Base-by-base conservation (phyloP, 2,329 filamentous ascomycete genomes). In the Ceratocystiopsis sp. region DNA sequence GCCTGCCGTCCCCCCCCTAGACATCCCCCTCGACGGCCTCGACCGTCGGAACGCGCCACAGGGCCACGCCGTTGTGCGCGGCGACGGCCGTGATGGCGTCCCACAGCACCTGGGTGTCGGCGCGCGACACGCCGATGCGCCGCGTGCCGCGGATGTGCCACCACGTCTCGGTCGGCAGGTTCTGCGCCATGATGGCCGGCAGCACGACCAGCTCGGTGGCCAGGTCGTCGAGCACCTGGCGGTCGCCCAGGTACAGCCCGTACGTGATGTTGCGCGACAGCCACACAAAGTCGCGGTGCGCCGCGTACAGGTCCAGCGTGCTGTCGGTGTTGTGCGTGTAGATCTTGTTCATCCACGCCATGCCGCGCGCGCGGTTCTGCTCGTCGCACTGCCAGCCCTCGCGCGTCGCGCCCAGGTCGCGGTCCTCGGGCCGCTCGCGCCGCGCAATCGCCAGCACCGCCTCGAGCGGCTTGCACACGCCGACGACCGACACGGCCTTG, bases 401-500 rank as follows among this genome's bases (percentile, higher is more conserved):
- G 49, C 75, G 67, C 3, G 69, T 72, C 45, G 58, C 61, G 4
- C 59, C 64, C 44, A 63, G 70, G 50, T 80, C 75, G 42, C 65
- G 68, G 50, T 80, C 75, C 52, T 77, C 73, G 0, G 54, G 50
- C 6, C 49, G 49, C 49, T 75, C 71, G 11, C 70, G 53, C 15
- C 62, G 59, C 45, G 57, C 61, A 42, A 78, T 75, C n/a, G 66
- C 61, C 9, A 76, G 60, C 37, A 78, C 68, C 1, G 72, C 67
- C 50, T 78, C 73, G 5, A 80, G 56, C 9, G 74, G 73, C 52
- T 76, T 78, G 55, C 71, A 75, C 0, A 79, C 71, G 1, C 76
- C 76, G 15, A 76, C 64, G 2, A 79, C 60, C 13, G 62, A 60
- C 12, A 74, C 62, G n/a, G 65, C 58, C 56, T 80, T 78, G 45